Evolutionary conservation across 208 protist species (phyloP), one percentile per base, ranked within the genome.

Genomic region (Crithidia thermophila): DNA sequence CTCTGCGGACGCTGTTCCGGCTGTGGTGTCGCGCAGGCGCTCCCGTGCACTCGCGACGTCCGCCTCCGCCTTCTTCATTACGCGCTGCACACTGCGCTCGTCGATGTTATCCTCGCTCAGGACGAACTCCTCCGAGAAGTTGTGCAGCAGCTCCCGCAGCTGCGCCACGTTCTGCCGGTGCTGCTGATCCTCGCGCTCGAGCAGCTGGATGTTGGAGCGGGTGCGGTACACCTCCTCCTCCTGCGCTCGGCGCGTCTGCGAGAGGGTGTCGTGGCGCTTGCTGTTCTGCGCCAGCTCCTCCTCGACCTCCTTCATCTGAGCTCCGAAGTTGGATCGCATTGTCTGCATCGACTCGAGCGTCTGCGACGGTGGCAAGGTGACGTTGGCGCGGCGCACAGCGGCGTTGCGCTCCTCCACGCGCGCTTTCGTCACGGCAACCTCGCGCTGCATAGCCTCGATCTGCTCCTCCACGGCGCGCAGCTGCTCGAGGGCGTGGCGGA

Each of bases 351-450:
- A 71, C 43, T 84, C 83, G n/a, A 94, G 40, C 8, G 76, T 65
- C 16, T 89, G 69, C 33, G 36, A 69, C 4, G 53, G 71, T 8
- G 40, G 20, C 3, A n/a, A n/a, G n/a, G 79, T 66, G 11, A 86
- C 34, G 27, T 63, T 64, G 34, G 69, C 47, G 33, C 77, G 60
- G 28, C 55, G 55, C 37, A 87, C 43, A 4, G 68, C 76, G n/a
- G 84, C 72, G 20, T 67, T 73, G 49, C 82, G 85, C 55, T 96
- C 83, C n/a, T 84, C 79, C 21, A 94, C 83, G 16, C 80, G 79
- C 27, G 85, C 88, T 30, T 78, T 67, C 28, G 91, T 79, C 37
- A 84, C 62, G 18, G 84, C 77, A 0, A 87, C 83, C 61, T 93
- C 87, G 25, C 77, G 75, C 33, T 75, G 59, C 43, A 91, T 64